These are phyloP conservation scores for Starmera dryadoides DNA, from an alignment of 805 yeast species.

Conservation along the genomic window DNA sequence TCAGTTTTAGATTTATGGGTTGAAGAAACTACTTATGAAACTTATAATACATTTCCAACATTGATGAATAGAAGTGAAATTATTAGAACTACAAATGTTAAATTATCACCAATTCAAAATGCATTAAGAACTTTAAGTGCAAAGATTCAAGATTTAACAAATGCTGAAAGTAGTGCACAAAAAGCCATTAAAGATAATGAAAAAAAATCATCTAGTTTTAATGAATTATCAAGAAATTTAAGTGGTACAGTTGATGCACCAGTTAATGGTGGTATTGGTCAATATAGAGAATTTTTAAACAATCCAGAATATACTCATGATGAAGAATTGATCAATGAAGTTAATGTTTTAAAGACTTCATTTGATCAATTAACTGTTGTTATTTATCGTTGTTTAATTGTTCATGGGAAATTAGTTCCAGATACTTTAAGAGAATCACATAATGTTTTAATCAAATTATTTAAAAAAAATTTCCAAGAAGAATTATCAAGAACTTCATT, in stretches of 20 bases:
- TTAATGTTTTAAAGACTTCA: slow-evolving; percentile 28
- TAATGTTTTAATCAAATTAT: slow-evolving; percentile 53
- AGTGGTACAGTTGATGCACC: slow-evolving; percentile 90
- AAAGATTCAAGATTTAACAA: slow-evolving; percentile 68
- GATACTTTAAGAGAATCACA: slow-evolving; percentile 54
- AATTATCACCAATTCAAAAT: slow-evolving; percentile 77
- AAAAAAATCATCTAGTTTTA: slow-evolving; percentile 41
- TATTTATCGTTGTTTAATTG: slow-evolving; percentile 54
- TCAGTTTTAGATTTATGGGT: slow-evolving; percentile 79
- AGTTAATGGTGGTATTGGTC: slow-evolving; percentile 87
- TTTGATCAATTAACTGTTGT: slow-evolving; percentile 65
- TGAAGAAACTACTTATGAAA: slow-evolving; percentile 76
- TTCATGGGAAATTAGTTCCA: slow-evolving; percentile 64
- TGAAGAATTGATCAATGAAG: slow-evolving; percentile 21
- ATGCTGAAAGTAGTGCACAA: slow-evolving; percentile 53
- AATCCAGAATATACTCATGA: slow-evolving; percentile 24
- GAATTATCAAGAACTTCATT: slow-evolving; percentile 43
- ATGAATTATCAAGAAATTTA: slow-evolving; percentile 60
- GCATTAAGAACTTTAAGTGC: slow-evolving; percentile 61
- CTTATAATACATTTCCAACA: slow-evolving; percentile 75
- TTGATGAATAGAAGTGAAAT: slow-evolving; percentile 81
- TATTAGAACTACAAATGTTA: slow-evolving; percentile 36
- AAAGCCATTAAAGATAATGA: slow-evolving; percentile 45
- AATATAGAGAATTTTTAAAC: slow-evolving; percentile 62
- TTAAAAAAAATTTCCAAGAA: slow-evolving; percentile 55